phyloP scores from a whole-genome alignment of 2,329 filamentous ascomycete genomes.

The Diaporthe sp. region DNA sequence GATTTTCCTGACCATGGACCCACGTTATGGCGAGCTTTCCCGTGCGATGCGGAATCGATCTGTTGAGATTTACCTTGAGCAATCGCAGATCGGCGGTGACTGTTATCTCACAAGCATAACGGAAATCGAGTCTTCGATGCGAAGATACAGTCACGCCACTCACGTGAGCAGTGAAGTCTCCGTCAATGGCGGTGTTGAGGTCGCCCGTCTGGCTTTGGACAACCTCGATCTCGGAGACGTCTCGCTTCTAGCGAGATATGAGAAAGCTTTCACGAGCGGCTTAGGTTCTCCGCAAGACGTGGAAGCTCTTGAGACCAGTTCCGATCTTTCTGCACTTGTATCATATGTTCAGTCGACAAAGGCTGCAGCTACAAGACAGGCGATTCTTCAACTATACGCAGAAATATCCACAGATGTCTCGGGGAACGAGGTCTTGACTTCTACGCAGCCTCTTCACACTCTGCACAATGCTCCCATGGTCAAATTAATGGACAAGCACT shows the following conservation, averaged over 20 bases:
- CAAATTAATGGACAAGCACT: slow-evolving; percentile 56
- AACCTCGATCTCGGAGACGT: slow-evolving; percentile 64
- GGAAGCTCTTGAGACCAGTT: slow-evolving; percentile 14
- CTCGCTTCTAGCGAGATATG: slow-evolving; percentile 33
- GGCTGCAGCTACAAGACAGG: slow-evolving; percentile 50
- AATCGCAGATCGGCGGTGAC: slow-evolving; percentile 52
- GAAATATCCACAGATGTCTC: slow-evolving; percentile 42
- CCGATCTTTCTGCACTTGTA: slow-evolving; percentile 41
- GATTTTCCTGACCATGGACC: slow-evolving; percentile 94
- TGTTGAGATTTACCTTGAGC: slow-evolving; percentile 85
- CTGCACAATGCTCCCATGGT: slow-evolving; percentile 70
- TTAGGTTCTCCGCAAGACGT: slow-evolving; percentile 33
- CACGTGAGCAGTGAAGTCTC: slow-evolving; percentile 44
- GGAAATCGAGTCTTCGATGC: slow-evolving; percentile 64
- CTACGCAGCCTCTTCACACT: slow-evolving; percentile 68
- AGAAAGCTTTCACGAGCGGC: slow-evolving; percentile 18
- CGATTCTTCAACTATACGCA: slow-evolving; percentile 51
- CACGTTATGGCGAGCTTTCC: slow-evolving; percentile 92
- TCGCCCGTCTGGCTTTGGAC: slow-evolving; percentile 60
- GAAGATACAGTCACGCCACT: slow-evolving; percentile 54
- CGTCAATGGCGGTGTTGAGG: slow-evolving; percentile 48
- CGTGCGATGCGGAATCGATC: slow-evolving; percentile 97
- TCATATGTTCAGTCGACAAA: slow-evolving; percentile 50
- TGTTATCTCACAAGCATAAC: slow-evolving; percentile 57
- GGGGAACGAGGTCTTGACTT: slow-evolving; percentile 21